Base-by-base conservation (phyloP, 805 yeast species). In the Starmerella floricola region DNA sequence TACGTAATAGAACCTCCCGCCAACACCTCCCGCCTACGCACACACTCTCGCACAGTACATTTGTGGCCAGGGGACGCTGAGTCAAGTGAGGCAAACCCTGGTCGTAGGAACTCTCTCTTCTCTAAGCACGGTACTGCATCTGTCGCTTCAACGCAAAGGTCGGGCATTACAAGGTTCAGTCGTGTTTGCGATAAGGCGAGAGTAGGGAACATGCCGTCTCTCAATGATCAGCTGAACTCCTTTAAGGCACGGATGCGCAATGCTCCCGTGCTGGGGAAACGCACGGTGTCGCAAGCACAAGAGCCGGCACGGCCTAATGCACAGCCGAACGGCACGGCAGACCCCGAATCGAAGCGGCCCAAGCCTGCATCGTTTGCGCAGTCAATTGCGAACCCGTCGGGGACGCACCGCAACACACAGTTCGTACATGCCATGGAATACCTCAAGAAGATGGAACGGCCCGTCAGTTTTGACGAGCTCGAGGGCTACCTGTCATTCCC, bases 361-460 rank as follows among this genome's bases (percentile, higher is more conserved):
- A 53, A 52, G 23, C 57, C 50, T 15, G 31, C 37, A 30, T 39
- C 45, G 54, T 55, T 35, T 53, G 51, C 47, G 11, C 42, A 40
- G 18, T 28, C 45, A 4, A 24, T 44, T 26, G 10, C 42, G 6
- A 13, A 37, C 4, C n/a, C 64, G 51, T 29, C 58, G 53, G 82
- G 51, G n/a, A 51, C 51, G 33, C 93, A 83, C 58, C 71, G 80
- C 43, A 82, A 94, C 4, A 87, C 96, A 3, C 84, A 85, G 58
- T 68, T 91, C 41, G 78, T 84, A 55, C 74, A 86, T 58, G 96
- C 97, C 1, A 91, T 91, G 16, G 97, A 91, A 58, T 82, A 76
- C 58, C 77, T 91, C 47, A 87, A 85, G 55, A 51, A 49, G 38
- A 50, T 74, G 43, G 94, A 83, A 50, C 61, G 69, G 19, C 85